Conservation (phyloP, 306 rosid species). For the Cicer yamashitae region DNA sequence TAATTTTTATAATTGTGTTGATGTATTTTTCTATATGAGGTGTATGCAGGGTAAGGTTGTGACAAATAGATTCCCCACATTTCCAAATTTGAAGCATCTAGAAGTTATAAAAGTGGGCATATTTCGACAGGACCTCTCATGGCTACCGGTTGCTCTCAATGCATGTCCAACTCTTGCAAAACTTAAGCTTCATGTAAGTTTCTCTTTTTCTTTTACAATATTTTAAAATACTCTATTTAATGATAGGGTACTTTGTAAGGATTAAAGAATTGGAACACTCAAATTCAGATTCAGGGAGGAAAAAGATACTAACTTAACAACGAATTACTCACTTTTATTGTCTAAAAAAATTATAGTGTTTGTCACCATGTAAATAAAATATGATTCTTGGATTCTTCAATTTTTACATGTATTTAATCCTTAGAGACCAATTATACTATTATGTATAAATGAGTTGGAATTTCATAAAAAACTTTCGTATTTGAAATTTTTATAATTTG, state of each 20-base stretch:
- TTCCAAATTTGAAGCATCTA: slow-evolving; percentile 40
- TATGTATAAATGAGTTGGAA: neutral
- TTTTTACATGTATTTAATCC: neutral
- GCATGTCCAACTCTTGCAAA: slow-evolving; percentile 41
- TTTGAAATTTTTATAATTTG: no score
- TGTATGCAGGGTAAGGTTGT: slow-evolving; percentile 23
- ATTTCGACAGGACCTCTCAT: slow-evolving; percentile 21
- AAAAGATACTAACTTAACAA: no score
- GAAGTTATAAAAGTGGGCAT: slow-evolving; percentile 38
- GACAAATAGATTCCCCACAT: slow-evolving; percentile 15
- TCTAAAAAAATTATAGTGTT: neutral
- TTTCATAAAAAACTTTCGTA: no score
- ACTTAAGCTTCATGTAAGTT: slow-evolving; percentile 48
- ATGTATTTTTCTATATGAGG: neutral
- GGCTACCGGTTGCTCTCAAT: slow-evolving; percentile 37
- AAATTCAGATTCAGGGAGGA: no score
- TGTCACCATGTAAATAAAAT: neutral
- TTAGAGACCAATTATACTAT: no score
- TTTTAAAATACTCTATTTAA: neutral
- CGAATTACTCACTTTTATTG: no score
- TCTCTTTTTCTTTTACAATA: neutral
- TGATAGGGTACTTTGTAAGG: neutral
- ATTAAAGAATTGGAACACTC: no score
- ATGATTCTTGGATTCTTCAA: neutral
- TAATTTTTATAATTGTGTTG: neutral